Base-by-base conservation (phyloP, 2,329 filamentous ascomycete species). In the Paracamarosporium sp. region DNA sequence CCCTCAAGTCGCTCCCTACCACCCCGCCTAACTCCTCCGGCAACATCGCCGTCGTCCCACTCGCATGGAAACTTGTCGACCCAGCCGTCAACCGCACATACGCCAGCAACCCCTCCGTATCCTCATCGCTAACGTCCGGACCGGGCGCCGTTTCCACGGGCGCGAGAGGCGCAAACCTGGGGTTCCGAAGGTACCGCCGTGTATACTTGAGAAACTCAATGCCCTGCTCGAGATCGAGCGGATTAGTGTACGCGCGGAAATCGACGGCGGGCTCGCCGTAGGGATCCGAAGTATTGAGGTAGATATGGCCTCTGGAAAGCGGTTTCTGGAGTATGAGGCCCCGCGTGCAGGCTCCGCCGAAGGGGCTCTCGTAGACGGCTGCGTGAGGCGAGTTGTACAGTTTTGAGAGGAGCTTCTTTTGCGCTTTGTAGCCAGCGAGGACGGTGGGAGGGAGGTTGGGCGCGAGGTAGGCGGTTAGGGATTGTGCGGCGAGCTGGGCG, bases 281-380 rank as follows among this genome's bases (percentile, higher is more conserved):
- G 3, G 73, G 74, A 60, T 78, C 68, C 17, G 65, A 63, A 1
- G 75, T 71, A 57, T 77, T 67, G 53, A 79, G 61, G 7, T 69
- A 72, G 53, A 79, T 68, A 20, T 72, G 74, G 22, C 78, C 78
- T 38, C 77, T 74, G 1, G 68, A 70, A 13, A 70, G 57, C 0
- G 70, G 64, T 9, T 66, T 65, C 50, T 71, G 66, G 20, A 71
- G 53, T 5, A 50, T 4, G 22, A 35, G 0, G 64, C 59, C 22
- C 57, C 64, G 36, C 66, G 66, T 13, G 66, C 69, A 12, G 63
- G 31, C 46, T 12, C 46, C 46, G 24, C 46, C 46, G 24, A 50
- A 50, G 33, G 46, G 46, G 35, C 71, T 72, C 41, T 76, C 73
- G 22, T 69, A 71, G 6, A 72, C 68, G 1, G 72, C 67, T 4